A percentile compares a stretch with the other conserved stretches of the same genome.
These are phyloP conservation scores for Pezicula neosporulosa DNA, from an alignment of 2,329 filamentous ascomycete genomes.

Conservation along the genomic window DNA sequence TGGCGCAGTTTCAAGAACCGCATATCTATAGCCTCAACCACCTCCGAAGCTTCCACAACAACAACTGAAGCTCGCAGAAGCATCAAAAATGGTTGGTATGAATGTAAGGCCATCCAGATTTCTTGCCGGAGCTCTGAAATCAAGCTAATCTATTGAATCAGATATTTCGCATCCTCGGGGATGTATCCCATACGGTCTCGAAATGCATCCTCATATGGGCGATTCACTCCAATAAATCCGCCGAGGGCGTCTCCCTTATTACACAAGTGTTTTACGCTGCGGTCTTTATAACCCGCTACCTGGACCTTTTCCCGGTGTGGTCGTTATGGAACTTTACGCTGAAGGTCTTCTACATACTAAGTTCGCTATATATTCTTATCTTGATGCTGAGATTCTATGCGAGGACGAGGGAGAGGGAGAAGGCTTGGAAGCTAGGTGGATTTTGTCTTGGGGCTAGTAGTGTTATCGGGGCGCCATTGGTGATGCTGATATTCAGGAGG, in stretches of 20 bases:
- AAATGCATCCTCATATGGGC: constrained; percentile 90
- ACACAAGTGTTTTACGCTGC: constrained; percentile 83
- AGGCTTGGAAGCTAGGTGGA: constrained; percentile 87
- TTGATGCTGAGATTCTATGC: constrained; percentile 86
- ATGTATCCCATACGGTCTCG: constrained; percentile 79
- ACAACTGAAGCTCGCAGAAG: neutral
- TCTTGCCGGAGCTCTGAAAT: neutral
- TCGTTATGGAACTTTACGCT: constrained; percentile 72
- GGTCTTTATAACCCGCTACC: constrained; percentile 84
- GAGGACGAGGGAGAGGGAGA: constrained; percentile 83
- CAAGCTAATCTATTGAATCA: constrained; percentile 7
- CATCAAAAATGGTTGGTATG: constrained; percentile 1
- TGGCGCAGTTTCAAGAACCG: neutral
- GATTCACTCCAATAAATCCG: constrained; percentile 83
- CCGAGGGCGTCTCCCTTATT: constrained; percentile 89
- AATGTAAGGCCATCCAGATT: neutral
- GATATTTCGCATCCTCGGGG: constrained; percentile 73
- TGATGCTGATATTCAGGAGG: constrained; percentile 63
- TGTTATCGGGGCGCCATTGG: constrained; percentile 66
- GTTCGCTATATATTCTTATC: constrained; percentile 80
- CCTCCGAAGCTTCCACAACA: neutral
- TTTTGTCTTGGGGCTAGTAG: constrained; percentile 65
- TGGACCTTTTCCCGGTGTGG: constrained; percentile 66
- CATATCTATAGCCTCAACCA: neutral
- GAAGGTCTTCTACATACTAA: constrained; percentile 85